These are phyloP conservation scores for Colletotrichum chrysophilum DNA, from an alignment of 2,329 filamentous ascomycete genomes.

Conservation along the genomic window DNA sequence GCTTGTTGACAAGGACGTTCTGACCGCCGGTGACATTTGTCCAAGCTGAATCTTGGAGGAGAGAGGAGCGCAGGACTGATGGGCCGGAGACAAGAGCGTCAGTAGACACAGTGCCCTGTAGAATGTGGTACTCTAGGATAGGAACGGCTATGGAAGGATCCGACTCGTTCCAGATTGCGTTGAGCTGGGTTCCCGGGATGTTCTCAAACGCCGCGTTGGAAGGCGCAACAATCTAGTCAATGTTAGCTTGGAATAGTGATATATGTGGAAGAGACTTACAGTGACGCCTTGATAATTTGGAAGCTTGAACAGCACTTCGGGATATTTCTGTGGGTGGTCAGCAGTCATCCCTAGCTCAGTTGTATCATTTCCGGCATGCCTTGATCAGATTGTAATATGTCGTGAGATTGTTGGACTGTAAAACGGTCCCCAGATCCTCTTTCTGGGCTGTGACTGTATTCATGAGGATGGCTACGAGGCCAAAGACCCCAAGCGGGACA, in stretches of 20 bases:
- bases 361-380: slow-evolving; percentile 28
- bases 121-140: slow-evolving; percentile 67
- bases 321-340: slow-evolving; percentile 44
- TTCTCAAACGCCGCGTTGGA: slow-evolving; percentile 61
- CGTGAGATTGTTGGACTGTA: slow-evolving; percentile 45
- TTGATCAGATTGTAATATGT: slow-evolving; percentile 50
- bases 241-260: neutral
- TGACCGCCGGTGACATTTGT: slow-evolving; percentile 57
- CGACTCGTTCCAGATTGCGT: slow-evolving; percentile 49
- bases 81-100: slow-evolving; percentile 39
- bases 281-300: slow-evolving; percentile 50
- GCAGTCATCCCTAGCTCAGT: neutral
- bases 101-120: slow-evolving; percentile 54
- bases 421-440: slow-evolving; percentile 42
- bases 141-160: slow-evolving; percentile 47
- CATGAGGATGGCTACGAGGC: neutral
- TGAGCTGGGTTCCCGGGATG: slow-evolving; percentile 56
- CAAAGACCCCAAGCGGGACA: neutral
- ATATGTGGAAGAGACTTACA: slow-evolving; percentile 30
- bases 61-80: slow-evolving; percentile 45
- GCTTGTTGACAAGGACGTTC: slow-evolving; percentile 50
- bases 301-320: slow-evolving; percentile 47
- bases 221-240: slow-evolving; percentile 56
- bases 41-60: slow-evolving; percentile 45
- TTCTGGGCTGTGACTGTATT: slow-evolving; percentile 22